Percentiles rank a stretch among this genome's conserved stretches.
Evolutionary conservation across 306 rosid genomes (phyloP).

Genomic region (Cicer yamashitae): DNA sequence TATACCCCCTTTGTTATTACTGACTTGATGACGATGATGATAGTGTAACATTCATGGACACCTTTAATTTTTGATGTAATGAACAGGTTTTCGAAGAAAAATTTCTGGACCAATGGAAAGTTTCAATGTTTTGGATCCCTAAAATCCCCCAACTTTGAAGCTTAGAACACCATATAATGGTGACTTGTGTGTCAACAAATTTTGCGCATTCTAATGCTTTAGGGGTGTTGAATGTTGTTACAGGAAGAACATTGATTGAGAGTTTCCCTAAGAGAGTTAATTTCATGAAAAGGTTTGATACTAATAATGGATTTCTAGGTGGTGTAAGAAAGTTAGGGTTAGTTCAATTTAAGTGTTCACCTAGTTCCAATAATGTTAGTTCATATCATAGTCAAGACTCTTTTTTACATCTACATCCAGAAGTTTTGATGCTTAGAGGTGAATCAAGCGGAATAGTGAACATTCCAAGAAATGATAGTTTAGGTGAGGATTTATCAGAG

Average conservation of each 20-base stretch:
- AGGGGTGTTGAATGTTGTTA: slow-evolving; percentile 55
- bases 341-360: slow-evolving; percentile 60
- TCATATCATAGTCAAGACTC: slow-evolving; percentile 74
- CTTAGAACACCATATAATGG: slow-evolving; percentile 10
- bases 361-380: slow-evolving; percentile 62
- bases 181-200: slow-evolving; percentile 46
- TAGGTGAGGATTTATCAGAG: slow-evolving; percentile 61
- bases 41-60: neutral
- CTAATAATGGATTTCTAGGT: slow-evolving; percentile 52
- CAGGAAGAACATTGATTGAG: slow-evolving; percentile 58
- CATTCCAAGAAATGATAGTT: slow-evolving; percentile 65
- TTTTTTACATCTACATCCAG: slow-evolving; percentile 87
- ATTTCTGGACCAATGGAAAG: slow-evolving; percentile 39
- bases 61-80: neutral
- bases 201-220: slow-evolving; percentile 62
- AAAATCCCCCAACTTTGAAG: slow-evolving; percentile 32
- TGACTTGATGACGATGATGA: neutral
- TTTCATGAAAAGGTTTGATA: slow-evolving; percentile 49
- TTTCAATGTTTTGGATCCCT: slow-evolving; percentile 43
- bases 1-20: slow-evolving; percentile 16
- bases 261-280: slow-evolving; percentile 52
- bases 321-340: slow-evolving; percentile 53
- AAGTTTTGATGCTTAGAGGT: slow-evolving; percentile 89
- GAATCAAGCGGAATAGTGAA: slow-evolving; percentile 58
- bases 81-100: slow-evolving; percentile 19